Evolutionary conservation across 129 eudicot genomes (phyloP).

Genomic region (Cynara cardunculus): DNA sequence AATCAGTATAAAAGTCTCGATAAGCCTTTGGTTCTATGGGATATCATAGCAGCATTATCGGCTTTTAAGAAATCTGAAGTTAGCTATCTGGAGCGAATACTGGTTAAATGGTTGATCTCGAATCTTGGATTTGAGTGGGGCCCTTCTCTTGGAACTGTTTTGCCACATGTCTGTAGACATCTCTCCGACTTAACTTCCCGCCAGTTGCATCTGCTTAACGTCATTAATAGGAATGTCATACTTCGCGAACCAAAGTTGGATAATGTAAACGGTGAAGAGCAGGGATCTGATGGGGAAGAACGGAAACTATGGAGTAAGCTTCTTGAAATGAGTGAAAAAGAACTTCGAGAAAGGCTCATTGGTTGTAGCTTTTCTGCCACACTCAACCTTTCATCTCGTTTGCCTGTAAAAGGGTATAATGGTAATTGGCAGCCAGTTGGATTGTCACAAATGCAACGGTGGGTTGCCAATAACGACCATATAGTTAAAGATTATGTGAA

Average conservation of each 20-base stretch:
- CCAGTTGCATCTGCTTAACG: slow-evolving; percentile 66
- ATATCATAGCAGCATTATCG: slow-evolving; percentile 57
- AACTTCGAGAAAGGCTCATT: slow-evolving; percentile 67
- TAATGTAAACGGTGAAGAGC: slow-evolving; percentile 21
- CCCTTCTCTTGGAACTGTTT: slow-evolving; percentile 19
- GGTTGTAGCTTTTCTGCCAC: slow-evolving; percentile 48
- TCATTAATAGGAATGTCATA: slow-evolving; percentile 58
- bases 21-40: slow-evolving; percentile 74
- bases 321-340: slow-evolving; percentile 53
- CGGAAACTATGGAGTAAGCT: slow-evolving; percentile 47
- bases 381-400: slow-evolving; percentile 15
- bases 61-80: slow-evolving; percentile 60
- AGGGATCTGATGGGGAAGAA: slow-evolving; percentile 36
- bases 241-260: slow-evolving; percentile 33
- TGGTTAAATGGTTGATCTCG: slow-evolving; percentile 54
- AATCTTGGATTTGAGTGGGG: slow-evolving; percentile 32
- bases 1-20: slow-evolving; percentile 31
- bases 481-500: slow-evolving; percentile 35
- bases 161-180: slow-evolving; percentile 24
- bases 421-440: slow-evolving; percentile 55
- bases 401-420: slow-evolving; percentile 14
- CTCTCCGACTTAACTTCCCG: slow-evolving; percentile 55
- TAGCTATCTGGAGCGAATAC: slow-evolving; percentile 42
- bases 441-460: slow-evolving; percentile 56
- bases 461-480: slow-evolving; percentile 46